phyloP scores from a whole-genome alignment of 1,284 basidiomycete genomes.

The Ceratobasidium sp. region DNA sequence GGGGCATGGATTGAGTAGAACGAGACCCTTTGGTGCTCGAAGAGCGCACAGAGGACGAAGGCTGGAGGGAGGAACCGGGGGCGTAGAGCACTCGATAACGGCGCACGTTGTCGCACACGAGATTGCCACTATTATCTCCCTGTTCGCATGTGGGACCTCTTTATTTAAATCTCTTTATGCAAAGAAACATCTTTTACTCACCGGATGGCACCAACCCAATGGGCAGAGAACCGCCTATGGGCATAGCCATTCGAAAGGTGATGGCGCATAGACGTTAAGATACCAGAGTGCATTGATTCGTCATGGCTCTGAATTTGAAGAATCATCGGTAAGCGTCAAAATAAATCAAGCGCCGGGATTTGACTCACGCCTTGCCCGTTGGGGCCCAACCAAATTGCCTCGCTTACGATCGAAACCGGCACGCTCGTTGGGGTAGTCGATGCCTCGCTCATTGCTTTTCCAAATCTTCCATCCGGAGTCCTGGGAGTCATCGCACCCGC shows the following conservation, averaged over 20 bases:
- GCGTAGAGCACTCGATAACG: constrained; percentile 63
- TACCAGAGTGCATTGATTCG: constrained; percentile 88
- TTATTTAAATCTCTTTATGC: constrained; percentile 27
- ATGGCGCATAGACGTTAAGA: constrained; percentile 84
- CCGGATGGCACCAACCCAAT: constrained; percentile 89
- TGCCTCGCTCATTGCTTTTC: constrained; percentile 44
- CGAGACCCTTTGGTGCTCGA: constrained; percentile 73
- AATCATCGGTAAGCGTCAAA: constrained; percentile 35
- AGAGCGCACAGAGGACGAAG: constrained; percentile 77
- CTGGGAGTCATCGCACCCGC: constrained; percentile 33
- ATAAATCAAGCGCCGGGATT: constrained; percentile 5
- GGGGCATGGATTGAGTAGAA: constrained; percentile 80
- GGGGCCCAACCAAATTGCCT: constrained; percentile 38
- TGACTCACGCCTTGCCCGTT: constrained; percentile 35
- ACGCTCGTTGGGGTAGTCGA: constrained; percentile 42
- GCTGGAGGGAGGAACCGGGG: constrained; percentile 51
- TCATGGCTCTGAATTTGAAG: constrained; percentile 70
- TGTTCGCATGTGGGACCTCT: constrained; percentile 58
- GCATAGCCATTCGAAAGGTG: constrained; percentile 85
- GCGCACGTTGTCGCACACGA: constrained; percentile 60
- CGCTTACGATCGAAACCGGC: constrained; percentile 37
- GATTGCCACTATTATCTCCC: constrained; percentile 71
- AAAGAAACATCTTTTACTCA: constrained; percentile 59
- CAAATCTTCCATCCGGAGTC: constrained; percentile 24
- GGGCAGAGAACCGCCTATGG: constrained; percentile 86